Evolutionary conservation across 1,139 yeast species (phyloP), one percentile per base, ranked within the genome.

Genomic region (Scheffersomyces illinoinensis): DNA sequence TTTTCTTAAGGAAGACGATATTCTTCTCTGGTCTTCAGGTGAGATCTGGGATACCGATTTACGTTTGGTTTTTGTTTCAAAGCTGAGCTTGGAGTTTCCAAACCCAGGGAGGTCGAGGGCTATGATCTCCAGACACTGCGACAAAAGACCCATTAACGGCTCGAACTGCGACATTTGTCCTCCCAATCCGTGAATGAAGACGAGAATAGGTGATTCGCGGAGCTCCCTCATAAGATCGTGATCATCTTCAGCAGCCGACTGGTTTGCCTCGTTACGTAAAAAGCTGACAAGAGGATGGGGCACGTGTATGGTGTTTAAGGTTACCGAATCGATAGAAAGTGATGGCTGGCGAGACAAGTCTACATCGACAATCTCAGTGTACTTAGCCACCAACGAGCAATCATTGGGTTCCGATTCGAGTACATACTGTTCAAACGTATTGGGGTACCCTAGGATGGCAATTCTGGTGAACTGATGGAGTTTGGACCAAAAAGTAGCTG

Each of bases 141-240:
- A 79, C 59, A 90, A 80, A 58, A 86, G 79, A 51, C 86, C 90
- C 72, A 90, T 78, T 52, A 89, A 74, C 3, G 86, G 84, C 64
- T 88, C 91, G 68, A 90, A 89, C 68, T 89, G 93, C 10, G 89
- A 79, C 74, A 88, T 78, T 68, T 89, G 93, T 8, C 96, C 96
- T 0, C 96, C 96, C 53, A 90, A 73, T 0, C 96, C 96, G 71
- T 90, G 96, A 23, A 90, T 67, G 57, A 90, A 83, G 17, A 90
- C 76, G 17, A 88, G 71, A 4, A 85, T 76, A 0, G 96, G 95
- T 55, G 87, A 72, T 23, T 77, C 78, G 26, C 76, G 73, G 51
- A 85, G 72, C 56, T 81, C 81, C 19, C 68, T 64, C 59, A 71
- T 64, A 18, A 82, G 74, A 54, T 72, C 70, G 3, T 67, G 58